These are phyloP conservation scores for Aspergillus mulundensis DNA, from an alignment of 495 filamentous ascomycete species.

Conservation along the genomic window DNA sequence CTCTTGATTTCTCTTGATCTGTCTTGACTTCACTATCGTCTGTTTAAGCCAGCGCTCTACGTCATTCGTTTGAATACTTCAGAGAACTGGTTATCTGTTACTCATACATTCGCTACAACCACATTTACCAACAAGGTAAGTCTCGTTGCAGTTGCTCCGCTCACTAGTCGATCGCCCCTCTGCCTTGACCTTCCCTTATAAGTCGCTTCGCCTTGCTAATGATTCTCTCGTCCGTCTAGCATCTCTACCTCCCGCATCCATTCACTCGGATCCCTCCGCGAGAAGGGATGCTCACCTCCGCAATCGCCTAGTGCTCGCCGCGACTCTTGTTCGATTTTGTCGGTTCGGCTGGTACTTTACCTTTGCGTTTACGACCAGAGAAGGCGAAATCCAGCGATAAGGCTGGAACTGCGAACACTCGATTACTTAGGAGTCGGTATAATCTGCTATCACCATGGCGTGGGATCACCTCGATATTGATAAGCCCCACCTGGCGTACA, in stretches of 20 bases:
- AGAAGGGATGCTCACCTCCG: constrained; percentile 6
- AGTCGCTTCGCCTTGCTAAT: neutral
- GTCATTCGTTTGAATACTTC: neutral
- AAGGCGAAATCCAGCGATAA: neutral
- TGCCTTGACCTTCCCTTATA: neutral
- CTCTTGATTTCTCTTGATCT: constrained; percentile 23
- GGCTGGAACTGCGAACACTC: neutral
- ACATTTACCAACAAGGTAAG: constrained; percentile 11
- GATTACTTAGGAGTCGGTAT: neutral
- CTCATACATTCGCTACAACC: neutral
- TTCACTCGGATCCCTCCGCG: constrained; percentile 5
- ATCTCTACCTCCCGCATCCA: neutral
- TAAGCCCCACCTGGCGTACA: constrained; percentile 94
- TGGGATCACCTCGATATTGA: constrained; percentile 94
- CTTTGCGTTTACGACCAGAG: neutral
- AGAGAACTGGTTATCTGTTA: neutral
- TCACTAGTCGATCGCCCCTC: constrained; percentile 2
- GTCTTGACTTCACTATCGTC: constrained; percentile 8
- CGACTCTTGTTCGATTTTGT: constrained; percentile 8
- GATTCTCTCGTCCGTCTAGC: neutral
- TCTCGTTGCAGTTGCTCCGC: neutral
- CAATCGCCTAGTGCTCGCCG: constrained; percentile 1
- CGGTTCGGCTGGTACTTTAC: constrained; percentile 3
- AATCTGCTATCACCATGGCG: constrained; percentile 57
- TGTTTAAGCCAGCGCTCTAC: constrained; percentile 9